Conservation (phyloP, 352 stramenopile species). For the Saprolegnia diclina region DNA sequence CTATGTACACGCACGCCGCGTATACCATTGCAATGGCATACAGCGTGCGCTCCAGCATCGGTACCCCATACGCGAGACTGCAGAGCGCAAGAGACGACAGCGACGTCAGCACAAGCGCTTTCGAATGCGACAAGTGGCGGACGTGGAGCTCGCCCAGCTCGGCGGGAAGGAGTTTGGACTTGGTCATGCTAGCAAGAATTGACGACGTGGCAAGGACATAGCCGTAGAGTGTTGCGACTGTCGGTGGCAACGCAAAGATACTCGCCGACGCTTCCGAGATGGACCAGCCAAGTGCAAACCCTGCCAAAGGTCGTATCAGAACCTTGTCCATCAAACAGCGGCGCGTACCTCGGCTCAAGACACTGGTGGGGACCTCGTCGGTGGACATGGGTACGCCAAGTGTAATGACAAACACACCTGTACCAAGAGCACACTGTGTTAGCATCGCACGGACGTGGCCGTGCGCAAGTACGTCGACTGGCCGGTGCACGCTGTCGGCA, state of each 20-base stretch:
- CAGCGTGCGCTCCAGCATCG: constrained; percentile 10
- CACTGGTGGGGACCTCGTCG: too few species aligned
- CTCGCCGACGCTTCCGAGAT: constrained; percentile 26
- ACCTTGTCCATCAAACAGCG: too few species aligned
- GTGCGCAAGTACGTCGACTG: neutral
- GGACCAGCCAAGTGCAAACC: neutral
- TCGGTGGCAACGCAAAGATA: constrained; percentile 43
- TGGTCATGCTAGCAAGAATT: constrained; percentile 41
- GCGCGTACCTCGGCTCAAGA: too few species aligned
- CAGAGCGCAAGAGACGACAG: neutral
- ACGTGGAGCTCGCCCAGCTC: constrained; percentile 28
- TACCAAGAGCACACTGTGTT: neutral
- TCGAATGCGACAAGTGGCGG: neutral
- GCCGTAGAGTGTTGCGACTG: constrained; percentile 41
- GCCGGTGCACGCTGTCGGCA: neutral
- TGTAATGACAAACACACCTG: neutral
- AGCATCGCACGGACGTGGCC: neutral
- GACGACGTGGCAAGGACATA: constrained; percentile 54
- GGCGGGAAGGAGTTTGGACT: constrained; percentile 35
- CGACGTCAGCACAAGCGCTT: neutral
- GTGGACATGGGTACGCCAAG: neutral
- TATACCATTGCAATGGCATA: constrained; percentile 25
- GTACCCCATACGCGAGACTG: neutral
- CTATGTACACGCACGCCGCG: constrained; percentile 11
- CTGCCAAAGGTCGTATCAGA: too few species aligned